Evolutionary conservation across 257 asterid genomes (phyloP), one percentile per base, ranked within the genome.

Genomic region (Rehmannia glutinosa): DNA sequence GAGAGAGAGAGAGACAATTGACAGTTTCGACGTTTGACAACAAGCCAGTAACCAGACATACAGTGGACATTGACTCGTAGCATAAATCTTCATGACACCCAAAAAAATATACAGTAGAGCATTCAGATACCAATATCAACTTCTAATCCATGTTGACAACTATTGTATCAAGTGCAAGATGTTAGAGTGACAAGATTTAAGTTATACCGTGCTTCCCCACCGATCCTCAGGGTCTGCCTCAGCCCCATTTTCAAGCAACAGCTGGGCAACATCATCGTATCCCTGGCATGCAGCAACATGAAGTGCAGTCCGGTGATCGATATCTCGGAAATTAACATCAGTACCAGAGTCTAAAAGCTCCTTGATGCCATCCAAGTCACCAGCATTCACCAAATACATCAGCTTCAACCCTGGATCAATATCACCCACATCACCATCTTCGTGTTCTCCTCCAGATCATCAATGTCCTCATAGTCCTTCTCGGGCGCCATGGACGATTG

Each of bases 251-350:
- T 83, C 77, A 10, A 93, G 77, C 85, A 93, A 73, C 58, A 86
- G 54, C 64, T 73, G 62, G 16, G 81, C 90, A 25, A 93, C 96
- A 47, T 86, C 96, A 59, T 64, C 76, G 49, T 81, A 79, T 2
- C 98, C 98, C 80, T 93, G 98, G 84, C 98, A 93, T n/a, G 98
- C 95, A 1, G 97, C 98, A 25, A 93, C 71, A 42, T 93, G 98
- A 61, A 93, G 81, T 0, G 98, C 95, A n/a, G 98, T 90, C 49
- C 98, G 85, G 73, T 83, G 84, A 81, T 93, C 98, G 3, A 80
- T 88, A 56, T 93, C 98, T 51, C 88, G 75, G 83, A 86, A 93
- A 76, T 93, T 90, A 19, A 90, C 94, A 76, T 93, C 87, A 3
- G 80, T 43, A 0, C 96, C 96, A 0, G 85, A 73, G 21, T 72